Percentiles rank a stretch among this genome's conserved stretches.
Evolutionary conservation across 371 early-diverging fungal species (phyloP).

Genomic region (Gilbertella persicaria): DNA sequence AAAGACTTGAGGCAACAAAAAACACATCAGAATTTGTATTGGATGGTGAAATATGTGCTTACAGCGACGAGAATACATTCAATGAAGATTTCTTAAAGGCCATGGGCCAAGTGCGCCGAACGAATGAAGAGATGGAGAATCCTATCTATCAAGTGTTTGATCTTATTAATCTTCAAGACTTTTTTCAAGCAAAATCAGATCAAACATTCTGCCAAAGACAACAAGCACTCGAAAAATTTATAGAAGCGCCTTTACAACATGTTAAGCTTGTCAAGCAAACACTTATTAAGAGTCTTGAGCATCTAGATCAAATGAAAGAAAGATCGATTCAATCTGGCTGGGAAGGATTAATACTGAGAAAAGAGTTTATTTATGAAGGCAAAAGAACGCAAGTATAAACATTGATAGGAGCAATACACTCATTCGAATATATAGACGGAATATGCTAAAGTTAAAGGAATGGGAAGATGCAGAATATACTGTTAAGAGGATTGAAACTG

Average conservation of each 20-base stretch:
- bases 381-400: constrained; percentile 46
- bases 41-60: constrained; percentile 64
- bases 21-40: constrained; percentile 30
- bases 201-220: constrained; percentile 37
- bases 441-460: constrained; percentile 59
- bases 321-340: constrained; percentile 40
- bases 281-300: constrained; percentile 22
- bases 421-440: constrained; percentile 28
- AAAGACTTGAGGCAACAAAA: constrained; percentile 8
- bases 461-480: constrained; percentile 61
- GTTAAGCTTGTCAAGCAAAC: constrained; percentile 41
- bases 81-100: constrained; percentile 35
- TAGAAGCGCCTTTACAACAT: constrained; percentile 12
- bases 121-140: constrained; percentile 31
- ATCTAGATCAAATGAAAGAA: constrained; percentile 33
- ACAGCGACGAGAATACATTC: constrained; percentile 11
- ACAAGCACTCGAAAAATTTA: constrained; percentile 16
- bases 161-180: constrained; percentile 37
- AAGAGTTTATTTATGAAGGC: constrained; percentile 54
- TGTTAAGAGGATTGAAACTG: constrained; percentile 53
- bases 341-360: constrained; percentile 64
- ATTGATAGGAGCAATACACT: neutral
- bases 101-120: constrained; percentile 32
- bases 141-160: constrained; percentile 62
- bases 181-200: constrained; percentile 30